These are phyloP conservation scores for Solanum paucissectum DNA, from an alignment of 257 asterid genomes.

Conservation along the genomic window DNA sequence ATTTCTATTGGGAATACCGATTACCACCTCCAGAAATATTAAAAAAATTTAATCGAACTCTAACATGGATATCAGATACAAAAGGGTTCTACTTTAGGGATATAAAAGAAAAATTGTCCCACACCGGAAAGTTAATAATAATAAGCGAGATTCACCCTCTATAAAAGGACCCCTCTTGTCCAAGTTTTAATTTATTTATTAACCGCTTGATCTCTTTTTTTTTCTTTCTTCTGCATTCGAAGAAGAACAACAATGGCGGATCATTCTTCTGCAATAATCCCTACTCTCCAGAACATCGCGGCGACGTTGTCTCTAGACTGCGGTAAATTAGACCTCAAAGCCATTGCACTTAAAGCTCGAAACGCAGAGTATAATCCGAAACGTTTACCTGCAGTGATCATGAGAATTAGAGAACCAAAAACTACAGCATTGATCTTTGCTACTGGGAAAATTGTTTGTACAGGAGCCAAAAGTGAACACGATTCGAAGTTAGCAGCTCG, in stretches of 20 bases:
- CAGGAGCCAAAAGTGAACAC: neutral
- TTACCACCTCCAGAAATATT: too few relatives aligned
- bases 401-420: neutral
- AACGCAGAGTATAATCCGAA: constrained; percentile 73
- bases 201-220: neutral
- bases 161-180: neutral
- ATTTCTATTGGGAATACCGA: too few relatives aligned
- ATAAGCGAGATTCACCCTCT: neutral
- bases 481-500: neutral
- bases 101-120: neutral
- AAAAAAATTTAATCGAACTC: neutral
- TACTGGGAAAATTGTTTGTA: neutral
- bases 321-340: constrained; percentile 63
- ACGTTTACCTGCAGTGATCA: neutral
- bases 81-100: neutral
- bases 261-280: neutral
- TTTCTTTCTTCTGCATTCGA: neutral
- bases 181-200: rapidly evolving
- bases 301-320: constrained; percentile 50
- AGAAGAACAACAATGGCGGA: neutral
- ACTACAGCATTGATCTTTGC: neutral
- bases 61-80: too few relatives aligned
- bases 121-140: neutral
- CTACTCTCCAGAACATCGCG: neutral
- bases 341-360: constrained; percentile 49